Evolutionary conservation across 345 rosid species (phyloP).

Genomic region (Sapria himalayana): DNA sequence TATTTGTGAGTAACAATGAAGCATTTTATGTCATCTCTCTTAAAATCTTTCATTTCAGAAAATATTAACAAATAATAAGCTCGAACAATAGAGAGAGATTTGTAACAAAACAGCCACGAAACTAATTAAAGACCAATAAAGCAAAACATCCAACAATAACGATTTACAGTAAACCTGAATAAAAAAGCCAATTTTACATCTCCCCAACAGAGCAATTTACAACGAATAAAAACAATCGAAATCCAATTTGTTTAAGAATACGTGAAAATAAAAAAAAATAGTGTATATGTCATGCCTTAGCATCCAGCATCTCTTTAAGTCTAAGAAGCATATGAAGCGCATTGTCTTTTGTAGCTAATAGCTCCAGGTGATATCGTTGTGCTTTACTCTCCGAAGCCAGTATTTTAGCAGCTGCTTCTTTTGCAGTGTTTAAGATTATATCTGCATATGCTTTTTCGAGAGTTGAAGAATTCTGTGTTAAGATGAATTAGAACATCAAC

Average conservation of each 20-base stretch:
- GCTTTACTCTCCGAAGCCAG: constrained; percentile 67
- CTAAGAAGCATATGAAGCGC: constrained; percentile 52
- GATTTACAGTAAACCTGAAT: background rate
- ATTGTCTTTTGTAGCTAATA: constrained; percentile 45
- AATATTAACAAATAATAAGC: too few relatives aligned
- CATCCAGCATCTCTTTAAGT: constrained; percentile 65
- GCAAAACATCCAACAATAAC: too few relatives aligned
- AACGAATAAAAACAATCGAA: constrained; percentile 2
- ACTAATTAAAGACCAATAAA: constrained; percentile 3
- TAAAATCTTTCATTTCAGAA: too few relatives aligned
- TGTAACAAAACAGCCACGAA: constrained; percentile 6
- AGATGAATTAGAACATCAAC: constrained; percentile 6
- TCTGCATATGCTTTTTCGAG: constrained; percentile 94
- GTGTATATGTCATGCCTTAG: constrained; percentile 28
- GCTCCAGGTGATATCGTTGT: constrained; percentile 46
- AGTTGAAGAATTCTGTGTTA: constrained; percentile 45
- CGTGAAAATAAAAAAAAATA: constrained; percentile 1
- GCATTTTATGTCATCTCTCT: too few relatives aligned
- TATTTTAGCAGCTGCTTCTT: constrained; percentile 83
- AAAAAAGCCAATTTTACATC: constrained; percentile 2
- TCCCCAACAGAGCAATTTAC: too few relatives aligned
- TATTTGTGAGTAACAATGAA: too few relatives aligned
- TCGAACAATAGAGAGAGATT: too few relatives aligned
- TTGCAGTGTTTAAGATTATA: constrained; percentile 63
- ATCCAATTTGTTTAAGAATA: background rate